A percentile compares a stretch with the other conserved stretches of the same genome.
Evolutionary conservation across 192 early-diverging fungal species (phyloP).

Genomic region (Geranomyces variabilis): DNA sequence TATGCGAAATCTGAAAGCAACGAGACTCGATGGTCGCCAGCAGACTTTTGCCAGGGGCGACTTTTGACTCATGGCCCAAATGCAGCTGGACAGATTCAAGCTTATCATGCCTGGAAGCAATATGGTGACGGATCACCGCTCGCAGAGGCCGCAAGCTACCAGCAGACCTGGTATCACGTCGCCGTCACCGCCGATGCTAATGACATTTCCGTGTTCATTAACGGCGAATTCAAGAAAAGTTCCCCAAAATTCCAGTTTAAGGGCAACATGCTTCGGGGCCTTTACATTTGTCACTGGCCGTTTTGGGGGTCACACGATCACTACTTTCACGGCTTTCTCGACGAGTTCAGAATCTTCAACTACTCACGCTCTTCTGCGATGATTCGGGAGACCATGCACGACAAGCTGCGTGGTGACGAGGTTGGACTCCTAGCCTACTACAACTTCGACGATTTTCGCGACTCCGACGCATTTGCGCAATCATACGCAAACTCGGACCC

Average conservation of each 20-base stretch:
- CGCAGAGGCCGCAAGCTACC: background rate
- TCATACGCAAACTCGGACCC: background rate
- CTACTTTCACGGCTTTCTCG: conserved; percentile 8
- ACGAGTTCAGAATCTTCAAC: conserved; percentile 24
- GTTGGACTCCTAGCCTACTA: conserved; percentile 3
- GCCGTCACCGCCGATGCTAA: background rate
- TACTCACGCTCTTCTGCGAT: background rate
- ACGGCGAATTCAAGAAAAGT: background rate
- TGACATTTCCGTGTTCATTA: background rate
- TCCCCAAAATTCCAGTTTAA: background rate
- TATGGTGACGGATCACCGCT: background rate
- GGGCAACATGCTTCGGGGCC: background rate
- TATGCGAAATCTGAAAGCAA: background rate
- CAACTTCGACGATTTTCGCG: conserved; percentile 8
- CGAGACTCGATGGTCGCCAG: background rate
- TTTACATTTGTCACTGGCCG: conserved; percentile 16
- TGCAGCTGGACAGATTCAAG: background rate
- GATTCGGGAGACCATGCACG: conserved; percentile 1
- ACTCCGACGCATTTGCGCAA: background rate
- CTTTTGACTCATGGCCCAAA: background rate
- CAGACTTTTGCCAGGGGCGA: background rate
- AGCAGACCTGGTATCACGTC: background rate
- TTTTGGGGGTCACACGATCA: conserved; percentile 8
- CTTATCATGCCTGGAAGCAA: background rate
- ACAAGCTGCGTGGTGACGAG: background rate